Base-by-base conservation (phyloP, 495 filamentous ascomycete genomes). In the Chaetomium tenue region DNA sequence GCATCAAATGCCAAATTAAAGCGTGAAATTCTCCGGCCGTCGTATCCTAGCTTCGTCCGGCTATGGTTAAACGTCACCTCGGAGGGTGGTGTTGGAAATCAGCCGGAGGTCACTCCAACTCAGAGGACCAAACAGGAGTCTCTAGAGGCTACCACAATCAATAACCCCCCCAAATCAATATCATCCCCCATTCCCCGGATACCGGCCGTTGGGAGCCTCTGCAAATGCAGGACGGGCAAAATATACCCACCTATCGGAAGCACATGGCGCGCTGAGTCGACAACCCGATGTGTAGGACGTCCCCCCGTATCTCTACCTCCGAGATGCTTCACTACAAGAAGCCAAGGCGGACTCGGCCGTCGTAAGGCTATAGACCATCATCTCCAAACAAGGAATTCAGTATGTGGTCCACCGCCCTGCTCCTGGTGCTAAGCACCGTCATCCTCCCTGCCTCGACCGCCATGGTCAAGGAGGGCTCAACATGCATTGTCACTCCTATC, bases 401-500 rank as follows among this genome's bases (percentile, higher is more conserved):
- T 22, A 68, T 71, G 68, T 58, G 57, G 33, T 33, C 63, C 28
- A 46, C 56, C 1, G n/a, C 57, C 40, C 28, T 68, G 16, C 40
- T 65, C 25, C 60, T 70, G 22, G 52, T 65, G 20, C 57, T 66
- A 12, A 47, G 20, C 40, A 46, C 63, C 26, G 22, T 46, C 52
- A 6, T 50, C 53, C 37, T 57, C 30, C 61, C 53, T 9, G 68
- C 68, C 15, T 65, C 47, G 5, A 70, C 70, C 16, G 75, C 66
- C 28, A 61, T 78, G 26, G 73, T 74, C 55, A 72, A 75, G 18
- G 69, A 70, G 1, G 76, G 72, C 22, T 74, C 77, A 57, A 76
- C 73, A 33, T 79, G 76, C 62, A 74, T 73, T 23, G 73, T 77
- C 22, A 78, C 75, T 12, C 73, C 76, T 22, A 28, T 74, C 28